phyloP scores from a whole-genome alignment of 1,139 yeast species.

The Debaryomyces robertsiae region DNA sequence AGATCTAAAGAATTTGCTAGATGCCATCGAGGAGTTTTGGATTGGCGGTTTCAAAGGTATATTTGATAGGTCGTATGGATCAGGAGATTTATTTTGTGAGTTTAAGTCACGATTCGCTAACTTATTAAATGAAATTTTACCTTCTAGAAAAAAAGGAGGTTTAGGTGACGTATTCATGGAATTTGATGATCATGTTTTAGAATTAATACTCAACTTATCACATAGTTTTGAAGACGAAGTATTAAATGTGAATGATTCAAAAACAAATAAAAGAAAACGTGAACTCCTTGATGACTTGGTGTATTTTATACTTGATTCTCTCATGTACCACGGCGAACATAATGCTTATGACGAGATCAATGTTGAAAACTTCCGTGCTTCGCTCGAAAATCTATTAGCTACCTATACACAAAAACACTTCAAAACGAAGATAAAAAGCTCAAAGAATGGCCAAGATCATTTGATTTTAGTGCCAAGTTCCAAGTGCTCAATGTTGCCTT shows the following conservation, averaged over 20 bases:
- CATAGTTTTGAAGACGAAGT: constrained; percentile 20
- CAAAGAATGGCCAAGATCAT: constrained; percentile 43
- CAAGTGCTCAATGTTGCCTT: constrained; percentile 69
- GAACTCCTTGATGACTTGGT: constrained; percentile 57
- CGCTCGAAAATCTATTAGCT: constrained; percentile 33
- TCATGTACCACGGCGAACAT: constrained; percentile 63
- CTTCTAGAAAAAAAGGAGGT: constrained; percentile 32
- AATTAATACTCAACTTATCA: constrained; percentile 50
- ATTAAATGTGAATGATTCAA: not conserved
- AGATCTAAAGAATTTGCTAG: constrained; percentile 54
- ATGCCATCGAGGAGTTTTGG: constrained; percentile 66
- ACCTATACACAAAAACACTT: constrained; percentile 30
- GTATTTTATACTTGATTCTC: constrained; percentile 59
- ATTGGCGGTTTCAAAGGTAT: constrained; percentile 78
- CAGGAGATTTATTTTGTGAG: constrained; percentile 23
- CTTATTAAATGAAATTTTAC: constrained; percentile 36
- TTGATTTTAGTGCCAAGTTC: constrained; percentile 70
- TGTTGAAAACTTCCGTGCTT: constrained; percentile 49
- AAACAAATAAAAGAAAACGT: not conserved
- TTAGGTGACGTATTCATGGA: constrained; percentile 24
- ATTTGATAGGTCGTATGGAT: constrained; percentile 34
- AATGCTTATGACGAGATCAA: constrained; percentile 68
- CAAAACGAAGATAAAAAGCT: constrained; percentile 12
- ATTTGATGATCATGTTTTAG: constrained; percentile 53
- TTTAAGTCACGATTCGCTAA: constrained; percentile 41